A percentile compares a stretch with the other conserved stretches of the same genome.
Conservation (phyloP, 2,329 filamentous ascomycete species). For the Clarireedia homoeocarpa region DNA sequence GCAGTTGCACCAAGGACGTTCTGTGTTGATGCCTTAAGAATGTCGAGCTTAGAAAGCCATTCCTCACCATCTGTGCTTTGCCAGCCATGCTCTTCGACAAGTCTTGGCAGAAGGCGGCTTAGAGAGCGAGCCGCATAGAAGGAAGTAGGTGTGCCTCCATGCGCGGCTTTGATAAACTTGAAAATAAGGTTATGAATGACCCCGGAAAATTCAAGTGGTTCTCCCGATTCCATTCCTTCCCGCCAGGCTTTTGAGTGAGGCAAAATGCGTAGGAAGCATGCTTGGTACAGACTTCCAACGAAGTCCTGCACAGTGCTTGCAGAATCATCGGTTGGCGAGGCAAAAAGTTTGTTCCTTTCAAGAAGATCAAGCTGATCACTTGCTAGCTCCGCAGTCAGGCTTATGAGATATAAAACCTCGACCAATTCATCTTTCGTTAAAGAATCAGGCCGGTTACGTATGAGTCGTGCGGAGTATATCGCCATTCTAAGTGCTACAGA, state of each 20-base stretch:
- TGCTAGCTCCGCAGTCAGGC: constrained; percentile 42
- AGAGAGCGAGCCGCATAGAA: constrained; percentile 48
- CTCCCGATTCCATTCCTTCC: not conserved
- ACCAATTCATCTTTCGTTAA: constrained; percentile 37
- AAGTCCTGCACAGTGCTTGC: constrained; percentile 20
- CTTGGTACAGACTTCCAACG: not conserved
- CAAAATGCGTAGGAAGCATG: constrained; percentile 14
- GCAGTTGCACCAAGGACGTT: constrained; percentile 43
- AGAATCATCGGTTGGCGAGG: constrained; percentile 31
- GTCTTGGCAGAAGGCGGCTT: constrained; percentile 39
- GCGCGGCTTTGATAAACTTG: constrained; percentile 38
- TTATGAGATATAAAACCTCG: constrained; percentile 45
- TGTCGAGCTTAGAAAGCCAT: constrained; percentile 37
- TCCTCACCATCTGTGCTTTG: constrained; percentile 37
- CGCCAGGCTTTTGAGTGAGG: constrained; percentile 39
- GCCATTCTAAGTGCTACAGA: constrained; percentile 70
- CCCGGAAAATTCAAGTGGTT: constrained; percentile 25
- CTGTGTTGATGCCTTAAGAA: constrained; percentile 39
- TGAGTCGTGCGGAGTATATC: constrained; percentile 56
- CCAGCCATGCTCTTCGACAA: constrained; percentile 41
- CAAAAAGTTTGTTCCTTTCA: constrained; percentile 41
- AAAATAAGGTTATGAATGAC: constrained; percentile 37
- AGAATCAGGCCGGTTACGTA: constrained; percentile 36
- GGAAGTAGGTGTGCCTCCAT: constrained; percentile 35
- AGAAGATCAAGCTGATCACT: constrained; percentile 43